A percentile compares a stretch with the other conserved stretches of the same genome.
phyloP scores from a whole-genome alignment of 768 basidiomycete genomes.

The Ramaria sp. region DNA sequence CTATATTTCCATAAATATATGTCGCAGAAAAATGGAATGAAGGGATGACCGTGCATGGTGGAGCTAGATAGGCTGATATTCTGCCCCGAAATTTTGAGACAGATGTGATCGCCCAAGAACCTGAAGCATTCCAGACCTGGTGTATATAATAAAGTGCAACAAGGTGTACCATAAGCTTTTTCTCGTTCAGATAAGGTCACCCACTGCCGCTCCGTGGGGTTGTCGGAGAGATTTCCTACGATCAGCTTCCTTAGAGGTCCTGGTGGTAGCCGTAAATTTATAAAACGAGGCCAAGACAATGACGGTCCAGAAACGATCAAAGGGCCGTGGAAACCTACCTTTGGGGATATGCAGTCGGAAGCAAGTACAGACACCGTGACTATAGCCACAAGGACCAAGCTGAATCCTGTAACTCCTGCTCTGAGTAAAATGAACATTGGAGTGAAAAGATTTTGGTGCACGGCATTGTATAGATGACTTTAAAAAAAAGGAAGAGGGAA shows the following conservation, averaged over 20 bases:
- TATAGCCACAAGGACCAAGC: too few relatives aligned
- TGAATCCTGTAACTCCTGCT: too few relatives aligned
- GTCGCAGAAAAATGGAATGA: background rate
- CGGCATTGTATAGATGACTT: too few relatives aligned
- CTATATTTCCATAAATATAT: background rate
- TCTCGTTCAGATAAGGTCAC: conserved; percentile 4
- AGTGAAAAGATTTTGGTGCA: too few relatives aligned
- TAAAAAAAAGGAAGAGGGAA: too few relatives aligned
- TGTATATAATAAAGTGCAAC: background rate
- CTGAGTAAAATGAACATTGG: too few relatives aligned
- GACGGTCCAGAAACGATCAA: too few relatives aligned
- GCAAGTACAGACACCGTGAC: too few relatives aligned
- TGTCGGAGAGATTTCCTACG: conserved; percentile 9
- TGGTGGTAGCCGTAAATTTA: conserved; percentile 5
- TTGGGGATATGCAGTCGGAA: too few relatives aligned
- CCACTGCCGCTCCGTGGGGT: conserved; percentile 7
- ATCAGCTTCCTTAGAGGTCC: conserved; percentile 8
- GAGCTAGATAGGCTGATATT: background rate
- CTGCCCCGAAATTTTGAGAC: background rate
- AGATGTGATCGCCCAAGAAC: background rate
- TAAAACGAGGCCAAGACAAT: too few relatives aligned
- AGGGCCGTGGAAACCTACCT: too few relatives aligned
- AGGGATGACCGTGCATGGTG: background rate
- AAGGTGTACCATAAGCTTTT: conserved; percentile 2
- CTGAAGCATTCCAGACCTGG: background rate